phyloP scores from a whole-genome alignment of 208 protist genomes.

The Balamuthia mandrillaris region DNA sequence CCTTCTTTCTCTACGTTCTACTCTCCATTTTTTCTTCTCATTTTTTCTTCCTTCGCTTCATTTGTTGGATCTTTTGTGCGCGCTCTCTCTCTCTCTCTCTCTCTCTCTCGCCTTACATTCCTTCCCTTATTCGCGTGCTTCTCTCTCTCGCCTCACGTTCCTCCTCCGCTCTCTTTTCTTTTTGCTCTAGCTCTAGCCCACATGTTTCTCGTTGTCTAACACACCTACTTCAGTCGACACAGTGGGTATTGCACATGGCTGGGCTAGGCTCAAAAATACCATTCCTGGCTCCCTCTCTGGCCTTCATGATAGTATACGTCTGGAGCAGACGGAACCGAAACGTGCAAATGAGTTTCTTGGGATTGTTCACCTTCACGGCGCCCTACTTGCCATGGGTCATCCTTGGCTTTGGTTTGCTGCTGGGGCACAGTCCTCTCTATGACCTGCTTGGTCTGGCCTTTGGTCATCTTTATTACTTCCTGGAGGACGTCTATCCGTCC shows the following conservation, averaged over 20 bases:
- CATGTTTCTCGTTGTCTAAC: neutral
- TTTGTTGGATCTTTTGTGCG: neutral
- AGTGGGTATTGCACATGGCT: constrained; percentile 63
- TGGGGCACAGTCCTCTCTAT: constrained; percentile 36
- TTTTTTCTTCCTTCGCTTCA: neutral
- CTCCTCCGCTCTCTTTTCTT: neutral
- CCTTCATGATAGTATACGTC: constrained; percentile 84
- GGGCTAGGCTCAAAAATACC: constrained; percentile 37
- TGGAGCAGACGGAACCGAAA: constrained; percentile 75
- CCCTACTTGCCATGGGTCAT: constrained; percentile 82
- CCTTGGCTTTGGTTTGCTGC: neutral
- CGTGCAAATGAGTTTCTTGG: constrained; percentile 77
- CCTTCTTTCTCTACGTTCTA: neutral
- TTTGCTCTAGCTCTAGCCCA: neutral
- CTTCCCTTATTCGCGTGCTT: neutral
- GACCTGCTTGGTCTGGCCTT: constrained; percentile 75
- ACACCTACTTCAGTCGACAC: no score
- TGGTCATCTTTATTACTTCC: constrained; percentile 82
- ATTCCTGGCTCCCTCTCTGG: constrained; percentile 77
- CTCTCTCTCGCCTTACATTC: neutral
- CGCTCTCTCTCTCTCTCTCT: neutral
- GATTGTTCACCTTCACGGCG: constrained; percentile 78
- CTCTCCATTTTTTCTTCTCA: neutral
- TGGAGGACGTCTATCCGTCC: constrained; percentile 75
- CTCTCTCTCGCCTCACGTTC: neutral